Percentiles rank a stretch among this genome's conserved stretches.
Conservation (phyloP, 768 basidiomycete genomes). For the Calocera viscosa region DNA sequence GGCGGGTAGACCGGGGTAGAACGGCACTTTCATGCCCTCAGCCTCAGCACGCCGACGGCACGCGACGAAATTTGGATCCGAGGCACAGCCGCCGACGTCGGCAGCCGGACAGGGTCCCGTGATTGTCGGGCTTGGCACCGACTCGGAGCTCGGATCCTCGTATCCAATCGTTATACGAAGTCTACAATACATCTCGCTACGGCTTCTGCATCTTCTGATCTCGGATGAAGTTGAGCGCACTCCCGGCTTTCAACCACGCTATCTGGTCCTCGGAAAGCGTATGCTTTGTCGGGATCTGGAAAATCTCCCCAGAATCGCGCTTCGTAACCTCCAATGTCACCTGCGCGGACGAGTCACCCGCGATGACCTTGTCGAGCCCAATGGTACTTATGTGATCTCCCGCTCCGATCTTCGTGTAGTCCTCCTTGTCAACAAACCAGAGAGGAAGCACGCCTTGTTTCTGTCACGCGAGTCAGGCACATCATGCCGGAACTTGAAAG, state of each 20-base stretch:
- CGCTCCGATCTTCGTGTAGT: conserved; percentile 71
- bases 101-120: background rate
- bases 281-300: conserved; percentile 65
- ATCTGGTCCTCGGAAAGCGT: conserved; percentile 86
- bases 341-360: conserved; percentile 27
- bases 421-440: conserved; percentile 79
- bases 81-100: background rate
- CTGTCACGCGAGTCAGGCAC: conserved; percentile 30
- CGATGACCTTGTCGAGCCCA: conserved; percentile 59
- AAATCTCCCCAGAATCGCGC: conserved; percentile 39
- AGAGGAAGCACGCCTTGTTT: conserved; percentile 96
- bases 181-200: background rate
- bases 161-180: background rate
- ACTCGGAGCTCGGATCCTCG: background rate
- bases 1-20: background rate
- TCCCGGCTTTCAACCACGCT: conserved; percentile 79
- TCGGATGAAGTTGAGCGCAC: conserved; percentile 81
- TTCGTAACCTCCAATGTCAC: conserved; percentile 52
- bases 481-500: background rate
- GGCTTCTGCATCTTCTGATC: conserved; percentile 28
- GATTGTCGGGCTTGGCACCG: background rate
- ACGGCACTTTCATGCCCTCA: too few species aligned
- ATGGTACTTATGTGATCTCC: conserved; percentile 73
- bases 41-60: background rate
- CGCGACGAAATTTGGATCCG: conserved; percentile 1